Evolutionary conservation across 139 green algal genomes (phyloP), one percentile per base, ranked within the genome.

Genomic region (Pseudopediastrum boryanum): DNA sequence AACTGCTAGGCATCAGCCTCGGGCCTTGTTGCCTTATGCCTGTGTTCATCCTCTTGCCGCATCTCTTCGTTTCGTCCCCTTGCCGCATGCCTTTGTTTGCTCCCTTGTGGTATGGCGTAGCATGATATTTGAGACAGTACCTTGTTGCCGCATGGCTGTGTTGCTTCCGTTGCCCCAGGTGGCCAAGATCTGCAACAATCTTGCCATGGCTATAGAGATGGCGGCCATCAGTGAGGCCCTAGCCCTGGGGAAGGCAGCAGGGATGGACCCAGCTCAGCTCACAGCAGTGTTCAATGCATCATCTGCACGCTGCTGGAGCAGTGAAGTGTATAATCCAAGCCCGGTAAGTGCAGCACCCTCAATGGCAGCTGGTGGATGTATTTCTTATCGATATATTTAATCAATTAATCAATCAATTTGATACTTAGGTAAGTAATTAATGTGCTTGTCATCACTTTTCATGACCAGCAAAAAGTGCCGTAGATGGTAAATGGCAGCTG

Each of bases 151-250:
- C 48, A n/a, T 16, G 51, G 31, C 7, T 63, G 54, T 56, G 65
- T 23, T 29, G 29, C 42, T 42, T 29, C 31, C 38, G 68, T 33
- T 33, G 66, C 35, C 12, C 41, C 80, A 85, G 80, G 75, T 80
- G 36, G 78, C 82, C 71, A 87, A 87, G 77, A 51, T 87, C 48
- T 84, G 77, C 70, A 87, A 87, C 82, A 87, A 87, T 66, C 63
- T 87, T 12, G 65, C 36, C 10, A 38, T 56, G 36, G 71, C 33
- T 21, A 35, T 33, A 3, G 4, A 81, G 52, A 84, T 84, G 77
- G 77, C 77, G 2, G 82, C 42, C 7, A 65, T 84, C 33, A 65
- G 39, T 27, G 82, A 87, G 71, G 82, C 77, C 9, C 72, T 87
- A 27, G 71, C 77, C 25, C 82, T 87, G 52, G 82, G 77, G 8